Base-by-base conservation (phyloP, 2,329 filamentous ascomycete genomes). In the Cercospora citrullina region DNA sequence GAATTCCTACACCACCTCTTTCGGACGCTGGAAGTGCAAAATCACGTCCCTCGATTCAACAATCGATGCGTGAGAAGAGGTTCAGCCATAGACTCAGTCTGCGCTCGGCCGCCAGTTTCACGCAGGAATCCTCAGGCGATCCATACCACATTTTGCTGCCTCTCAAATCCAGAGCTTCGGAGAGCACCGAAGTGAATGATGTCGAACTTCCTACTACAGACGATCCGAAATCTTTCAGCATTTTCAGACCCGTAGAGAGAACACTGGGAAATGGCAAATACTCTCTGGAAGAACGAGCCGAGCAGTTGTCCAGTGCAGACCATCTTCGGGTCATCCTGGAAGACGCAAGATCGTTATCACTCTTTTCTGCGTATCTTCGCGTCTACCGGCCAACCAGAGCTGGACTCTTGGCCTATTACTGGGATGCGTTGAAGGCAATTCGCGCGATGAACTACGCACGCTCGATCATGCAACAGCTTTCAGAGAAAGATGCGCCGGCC, bases 391-490 rank as follows among this genome's bases (percentile, higher is more conserved):
- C 69, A 0, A 66, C 64, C 61, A 66, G 69, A 63, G 21, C 66
- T 14, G 48, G 60, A 12, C 33, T 71, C 16, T 59, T 71, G 23
- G 28, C 33, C 1, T 71, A 64, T 39, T 71, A 69, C 51, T 71
- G 69, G 69, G 64, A 68, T 33, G 67, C 69, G 1, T 12, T 36
- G 12, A 93, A 93, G 75, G 90, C 90, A 0, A 79, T 91, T 9
- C 86, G 87, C 72, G 90, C 90, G 1, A 87, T 93, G 64, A 83
- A 85, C 31, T 93, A 92, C 73, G 86, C 89, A 16, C 91, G 93
- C 75, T 86, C 89, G 0, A 83, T 92, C 36, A 84, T 87, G 1
- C 84, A 86, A 67, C 84, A 87, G 0, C 81, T 91, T 5, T 67
- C 66, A 7, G 53, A 69, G 21, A 65, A 64, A 12, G 82, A 86